Conservation (phyloP, 176 grass and related monocot genomes). For the Lolium rigidum region DNA sequence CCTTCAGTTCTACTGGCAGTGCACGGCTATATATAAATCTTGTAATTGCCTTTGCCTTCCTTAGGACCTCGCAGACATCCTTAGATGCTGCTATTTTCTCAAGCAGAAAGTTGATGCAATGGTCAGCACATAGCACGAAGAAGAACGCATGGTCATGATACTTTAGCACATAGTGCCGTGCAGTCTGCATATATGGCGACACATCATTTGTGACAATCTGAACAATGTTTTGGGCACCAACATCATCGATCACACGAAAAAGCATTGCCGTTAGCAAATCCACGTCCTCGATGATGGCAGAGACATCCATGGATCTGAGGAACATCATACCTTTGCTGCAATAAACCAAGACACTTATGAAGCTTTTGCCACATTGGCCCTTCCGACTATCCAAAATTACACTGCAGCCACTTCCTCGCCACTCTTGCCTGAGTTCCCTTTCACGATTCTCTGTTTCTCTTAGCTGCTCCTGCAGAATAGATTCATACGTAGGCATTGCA, state of each 20-base stretch:
- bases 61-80: constrained; percentile 54
- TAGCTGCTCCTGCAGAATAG: constrained; percentile 68
- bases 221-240: constrained; percentile 66
- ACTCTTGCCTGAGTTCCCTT: constrained; percentile 57
- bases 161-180: constrained; percentile 58
- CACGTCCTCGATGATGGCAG: constrained; percentile 52
- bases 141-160: constrained; percentile 52
- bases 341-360: constrained; percentile 66
- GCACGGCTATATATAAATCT: constrained; percentile 68
- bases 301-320: constrained; percentile 73
- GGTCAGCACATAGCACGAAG: constrained; percentile 67
- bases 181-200: constrained; percentile 66
- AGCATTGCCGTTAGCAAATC: constrained; percentile 56
- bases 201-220: constrained; percentile 70
- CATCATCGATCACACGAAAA: constrained; percentile 57
- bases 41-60: constrained; percentile 61
- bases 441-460: neutral
- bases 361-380: constrained; percentile 50
- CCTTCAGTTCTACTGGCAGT: constrained; percentile 51
- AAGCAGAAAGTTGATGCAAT: constrained; percentile 76
- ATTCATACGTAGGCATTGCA: constrained; percentile 53
- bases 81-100: constrained; percentile 64
- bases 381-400: constrained; percentile 76
- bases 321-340: constrained; percentile 65
- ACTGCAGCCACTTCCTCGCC: constrained; percentile 63